Evolutionary conservation across 306 rosid genomes (phyloP).

Genomic region (Quercus wislizeni): DNA sequence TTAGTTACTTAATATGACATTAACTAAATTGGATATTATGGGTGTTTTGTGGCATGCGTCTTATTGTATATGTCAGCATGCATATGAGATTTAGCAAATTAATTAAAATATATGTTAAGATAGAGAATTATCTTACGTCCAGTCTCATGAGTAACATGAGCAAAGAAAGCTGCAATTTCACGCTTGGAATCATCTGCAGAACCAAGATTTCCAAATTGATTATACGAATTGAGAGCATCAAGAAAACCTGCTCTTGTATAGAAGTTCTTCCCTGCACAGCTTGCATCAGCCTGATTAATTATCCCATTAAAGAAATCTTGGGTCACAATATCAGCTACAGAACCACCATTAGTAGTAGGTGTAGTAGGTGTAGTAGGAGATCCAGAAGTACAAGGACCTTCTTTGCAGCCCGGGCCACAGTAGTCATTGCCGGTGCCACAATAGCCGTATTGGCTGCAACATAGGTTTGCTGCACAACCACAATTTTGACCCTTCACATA

Average conservation of each 20-base stretch:
- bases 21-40: no score
- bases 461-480: no score
- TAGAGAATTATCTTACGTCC: slow-evolving; percentile 41
- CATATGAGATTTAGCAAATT: background rate
- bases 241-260: slow-evolving; percentile 54
- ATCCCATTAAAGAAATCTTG: slow-evolving; percentile 46
- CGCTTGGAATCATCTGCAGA: slow-evolving; percentile 56
- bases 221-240: slow-evolving; percentile 42
- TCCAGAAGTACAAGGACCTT: no score
- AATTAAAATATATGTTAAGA: no score
- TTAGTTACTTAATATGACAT: no score
- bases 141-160: slow-evolving; percentile 79
- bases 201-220: slow-evolving; percentile 39
- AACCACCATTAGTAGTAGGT: no score
- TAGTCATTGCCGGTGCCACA: no score
- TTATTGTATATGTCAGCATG: no score
- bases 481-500: slow-evolving; percentile 28
- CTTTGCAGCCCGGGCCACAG: no score
- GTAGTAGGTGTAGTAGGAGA: no score
- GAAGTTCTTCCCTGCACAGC: slow-evolving; percentile 60
- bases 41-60: no score
- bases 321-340: slow-evolving; percentile 57
- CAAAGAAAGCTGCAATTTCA: slow-evolving; percentile 77
- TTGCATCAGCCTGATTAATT: slow-evolving; percentile 36
- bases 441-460: no score